Base-by-base conservation (phyloP, 1,284 basidiomycete genomes). In the Ganoderma sinense region DNA sequence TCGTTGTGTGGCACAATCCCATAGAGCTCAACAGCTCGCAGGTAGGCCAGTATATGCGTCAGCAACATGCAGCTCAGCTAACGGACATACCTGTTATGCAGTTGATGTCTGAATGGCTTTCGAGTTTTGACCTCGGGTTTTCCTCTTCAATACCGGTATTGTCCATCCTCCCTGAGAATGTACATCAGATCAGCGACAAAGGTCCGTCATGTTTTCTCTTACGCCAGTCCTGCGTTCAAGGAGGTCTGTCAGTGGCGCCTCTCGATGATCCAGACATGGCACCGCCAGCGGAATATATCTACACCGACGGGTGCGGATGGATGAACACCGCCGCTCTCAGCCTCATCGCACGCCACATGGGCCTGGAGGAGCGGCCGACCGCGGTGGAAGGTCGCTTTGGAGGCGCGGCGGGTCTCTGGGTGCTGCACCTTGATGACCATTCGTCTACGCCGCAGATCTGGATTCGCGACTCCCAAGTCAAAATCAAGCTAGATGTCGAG, bases 251-350 rank as follows among this genome's bases (percentile, higher is more conserved):
- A 73, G 65, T 62, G 62, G 67, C 39, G 18, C 40, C 51, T 36
- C 40, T 59, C 66, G 64, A 67, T 68, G 39, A 41, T 16, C 43
- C 51, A 64, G 56, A 48, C 87, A 85, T 73, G 56, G 76, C 80
- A 51, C 77, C 85, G 0, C 83, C 87, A 0, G 80, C 91, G 0
- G 87, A 92, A 33, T 84, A 87, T 68, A 84, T 87, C 18, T 85
- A 91, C 77, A 94, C 93, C 0, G 92, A 94, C 75, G 92, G 92
- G 0, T 91, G 89, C 77, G 92, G 92, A 0, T 87, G 85, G 58
- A 90, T 94, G 58, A 94, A 92, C 75, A 84, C 83, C 5, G 83
- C 87, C 0, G 90, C 87, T 0, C 80, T 91, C 0, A 77, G 82
- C 0, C 71, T 74, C 0, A 87, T 92, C 18, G 86, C 84, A 11